phyloP scores from a whole-genome alignment of 179 eudicot genomes.

The Spinacia oleracea region DNA sequence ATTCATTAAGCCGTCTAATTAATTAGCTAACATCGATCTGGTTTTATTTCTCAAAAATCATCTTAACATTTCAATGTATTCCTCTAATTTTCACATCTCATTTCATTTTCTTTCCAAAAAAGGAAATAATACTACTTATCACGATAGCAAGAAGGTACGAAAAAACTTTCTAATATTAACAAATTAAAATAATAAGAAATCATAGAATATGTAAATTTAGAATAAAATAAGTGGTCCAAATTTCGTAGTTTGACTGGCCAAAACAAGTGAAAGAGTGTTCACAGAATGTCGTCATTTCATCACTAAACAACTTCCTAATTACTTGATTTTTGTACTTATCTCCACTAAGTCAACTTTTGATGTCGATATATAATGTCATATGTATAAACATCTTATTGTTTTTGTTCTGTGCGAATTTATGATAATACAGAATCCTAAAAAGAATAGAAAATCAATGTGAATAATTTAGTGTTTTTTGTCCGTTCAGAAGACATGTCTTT shows the following conservation, averaged over 20 bases:
- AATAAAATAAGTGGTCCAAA: conserved; percentile 6
- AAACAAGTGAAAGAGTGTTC: conserved; percentile 3
- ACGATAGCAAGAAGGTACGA: too few relatives aligned
- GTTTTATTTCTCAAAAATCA: not conserved
- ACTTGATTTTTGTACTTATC: not conserved
- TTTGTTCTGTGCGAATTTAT: not conserved
- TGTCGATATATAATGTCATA: conserved; percentile 27
- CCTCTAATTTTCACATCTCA: too few relatives aligned
- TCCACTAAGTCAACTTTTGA: not conserved
- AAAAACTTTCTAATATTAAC: too few relatives aligned
- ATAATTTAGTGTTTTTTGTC: not conserved
- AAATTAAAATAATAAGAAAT: not conserved
- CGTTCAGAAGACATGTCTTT: not conserved
- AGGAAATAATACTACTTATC: too few relatives aligned
- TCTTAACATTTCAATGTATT: too few relatives aligned
- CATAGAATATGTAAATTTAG: not conserved
- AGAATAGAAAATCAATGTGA: not conserved
- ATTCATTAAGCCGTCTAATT: not conserved
- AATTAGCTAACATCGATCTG: not conserved
- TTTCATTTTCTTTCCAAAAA: too few relatives aligned
- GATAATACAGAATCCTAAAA: not conserved
- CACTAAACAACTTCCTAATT: not conserved
- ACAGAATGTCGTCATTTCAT: conserved; percentile 35
- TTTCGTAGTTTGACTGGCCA: conserved; percentile 13
- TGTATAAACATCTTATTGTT: not conserved